Conservation (phyloP, 2,329 filamentous ascomycete genomes). For the Parastagonospora nodorum region DNA sequence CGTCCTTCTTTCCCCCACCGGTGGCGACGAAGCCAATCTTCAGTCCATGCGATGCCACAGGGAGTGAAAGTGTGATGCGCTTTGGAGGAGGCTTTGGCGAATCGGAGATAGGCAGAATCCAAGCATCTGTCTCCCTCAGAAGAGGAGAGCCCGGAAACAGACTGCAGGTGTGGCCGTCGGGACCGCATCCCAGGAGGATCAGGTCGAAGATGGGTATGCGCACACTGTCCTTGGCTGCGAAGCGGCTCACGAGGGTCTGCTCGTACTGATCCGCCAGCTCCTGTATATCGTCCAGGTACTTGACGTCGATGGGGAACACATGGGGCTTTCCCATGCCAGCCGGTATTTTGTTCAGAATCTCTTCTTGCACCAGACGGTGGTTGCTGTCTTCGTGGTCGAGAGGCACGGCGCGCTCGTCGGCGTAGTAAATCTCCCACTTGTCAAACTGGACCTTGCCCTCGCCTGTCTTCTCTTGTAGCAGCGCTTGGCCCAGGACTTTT, state of each 20-base stretch:
- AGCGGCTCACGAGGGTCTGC: slow-evolving; percentile 80
- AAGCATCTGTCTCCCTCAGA: slow-evolving; percentile 83
- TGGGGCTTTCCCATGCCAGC: slow-evolving; percentile 66
- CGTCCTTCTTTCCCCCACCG: slow-evolving; percentile 84
- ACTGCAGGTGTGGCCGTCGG: slow-evolving; percentile 96
- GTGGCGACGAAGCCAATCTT: slow-evolving; percentile 92
- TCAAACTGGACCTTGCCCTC: slow-evolving; percentile 74
- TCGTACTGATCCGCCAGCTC: slow-evolving; percentile 95
- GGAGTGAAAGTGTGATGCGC: slow-evolving; percentile 89
- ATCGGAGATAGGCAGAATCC: slow-evolving; percentile 90
- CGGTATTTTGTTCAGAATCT: slow-evolving; percentile 88
- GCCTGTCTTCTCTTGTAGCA: slow-evolving; percentile 63
- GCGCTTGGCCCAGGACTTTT: slow-evolving; percentile 81
- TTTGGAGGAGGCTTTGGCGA: slow-evolving; percentile 92
- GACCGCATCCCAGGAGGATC: slow-evolving; percentile 88
- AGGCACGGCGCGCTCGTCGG: slow-evolving; percentile 93
- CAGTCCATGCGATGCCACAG: slow-evolving; percentile 84
- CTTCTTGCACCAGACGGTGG: slow-evolving; percentile 83
- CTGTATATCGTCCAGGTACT: slow-evolving; percentile 75
- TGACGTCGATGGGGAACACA: slow-evolving; percentile 78
- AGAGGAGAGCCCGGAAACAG: slow-evolving; percentile 90
- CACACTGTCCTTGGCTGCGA: slow-evolving; percentile 91
- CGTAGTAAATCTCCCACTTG: slow-evolving; percentile 98
- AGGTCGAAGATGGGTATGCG: slow-evolving; percentile 95
- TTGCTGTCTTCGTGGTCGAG: slow-evolving; percentile 94